These are phyloP conservation scores for Cyclaneusma minus DNA, from an alignment of 2,329 filamentous ascomycete species.

Conservation along the genomic window DNA sequence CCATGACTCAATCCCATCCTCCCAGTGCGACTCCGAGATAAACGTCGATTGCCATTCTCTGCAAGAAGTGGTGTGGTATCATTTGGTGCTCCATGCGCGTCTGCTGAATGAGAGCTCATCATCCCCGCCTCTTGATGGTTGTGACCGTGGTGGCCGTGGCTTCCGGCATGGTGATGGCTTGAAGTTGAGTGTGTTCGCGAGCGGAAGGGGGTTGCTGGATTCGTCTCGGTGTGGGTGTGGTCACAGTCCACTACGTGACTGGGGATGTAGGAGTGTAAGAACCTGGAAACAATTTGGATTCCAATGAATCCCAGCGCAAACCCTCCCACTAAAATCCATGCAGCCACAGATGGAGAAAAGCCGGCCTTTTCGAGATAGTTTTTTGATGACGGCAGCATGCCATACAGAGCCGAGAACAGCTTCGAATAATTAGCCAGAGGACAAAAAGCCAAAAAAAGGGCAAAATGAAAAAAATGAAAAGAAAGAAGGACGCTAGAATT, in stretches of 20 bases:
- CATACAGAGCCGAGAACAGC: conserved; percentile 85
- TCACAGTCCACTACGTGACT: conserved; percentile 72
- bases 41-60: too few relatives aligned
- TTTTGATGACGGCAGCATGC: conserved; percentile 80
- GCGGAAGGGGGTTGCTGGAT: conserved; percentile 1
- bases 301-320: conserved; percentile 61
- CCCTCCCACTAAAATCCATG: conserved; percentile 50
- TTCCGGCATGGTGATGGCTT: conserved; percentile 12
- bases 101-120: conserved; percentile 3
- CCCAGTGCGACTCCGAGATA: conserved; percentile 12
- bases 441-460: background rate
- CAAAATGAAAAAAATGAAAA: conserved; percentile 3
- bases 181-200: conserved; percentile 12
- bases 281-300: conserved; percentile 57
- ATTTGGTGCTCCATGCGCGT: conserved; percentile 5
- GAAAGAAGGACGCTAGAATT: background rate
- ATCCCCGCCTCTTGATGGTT: conserved; percentile 4
- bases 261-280: conserved; percentile 60
- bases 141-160: conserved; percentile 6
- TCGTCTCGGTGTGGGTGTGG: conserved; percentile 49
- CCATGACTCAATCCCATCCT: conserved; percentile 12
- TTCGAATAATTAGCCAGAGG: conserved; percentile 24
- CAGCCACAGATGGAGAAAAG: conserved; percentile 49
- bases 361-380: conserved; percentile 58
- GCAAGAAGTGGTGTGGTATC: too few relatives aligned